Evolutionary conservation across 371 early-diverging fungal species (phyloP), one percentile per base, ranked within the genome.

Genomic region (Actinomortierella ambigua): DNA sequence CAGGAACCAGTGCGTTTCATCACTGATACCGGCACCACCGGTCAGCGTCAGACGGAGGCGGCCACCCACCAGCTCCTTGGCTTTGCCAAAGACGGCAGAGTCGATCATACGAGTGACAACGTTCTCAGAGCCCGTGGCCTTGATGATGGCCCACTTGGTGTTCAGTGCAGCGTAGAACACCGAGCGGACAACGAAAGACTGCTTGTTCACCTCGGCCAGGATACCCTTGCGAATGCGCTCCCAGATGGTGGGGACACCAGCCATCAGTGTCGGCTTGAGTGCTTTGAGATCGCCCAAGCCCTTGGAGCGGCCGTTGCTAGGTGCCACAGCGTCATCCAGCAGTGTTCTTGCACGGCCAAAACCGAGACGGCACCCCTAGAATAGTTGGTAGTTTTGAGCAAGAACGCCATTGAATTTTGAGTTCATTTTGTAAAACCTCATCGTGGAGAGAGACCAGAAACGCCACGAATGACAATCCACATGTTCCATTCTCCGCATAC

Each of bases 11-110:
- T 96, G 92, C 4, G 93, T 92, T n/a, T 93, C 90, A 24, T 79
- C 76, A 57, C 92, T 88, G 54, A 98, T 85, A 11, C 98, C 93
- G 0, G 98, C 98, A 39, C 97, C 96, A 27, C 98, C 99, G 23
- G 92, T 90, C n/a, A 98, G 62, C 40, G 90, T 88, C 64, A 89
- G 83, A 55, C 80, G 79, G 26, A 99, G 83, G 1, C 87, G 77
- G n/a, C 98, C 98, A 27, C 99, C 99, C 26, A 94, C 92, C 39
- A 89, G 79, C 22, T 84, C 85, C 49, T 86, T 79, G 52, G 97
- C 88, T 57, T 87, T 82, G 46, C 87, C 83, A 78, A 98, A 98
- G 26, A 96, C 81, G 22, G 90, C 68, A 27, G 73, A 68, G 77
- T 93, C 96, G 34, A 95, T 79, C 49, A 88, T 71, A n/a, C 79